Evolutionary conservation across 345 rosid species (phyloP).

Genomic region (rapeseed (Brassica napus)): Da-Ae NC_063443.1:2234001-2234500

Average conservation of each 20-base stretch:
- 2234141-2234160: constrained; percentile 30
- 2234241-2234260: background rate
- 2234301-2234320: constrained; percentile 1
- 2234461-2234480: constrained; percentile 66
- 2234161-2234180: constrained; percentile 37
- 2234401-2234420: constrained; percentile 22
- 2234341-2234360: constrained; percentile 6
- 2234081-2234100: constrained; percentile 38
- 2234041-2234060: constrained; percentile 38
- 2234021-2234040: constrained; percentile 17
- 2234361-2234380: constrained; percentile 22
- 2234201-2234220: constrained; percentile 28
- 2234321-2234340: constrained; percentile 31
- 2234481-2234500: constrained; percentile 64
- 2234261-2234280: background rate
- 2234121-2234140: constrained; percentile 8
- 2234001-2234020: constrained; percentile 35
- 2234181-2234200: constrained; percentile 32
- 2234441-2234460: constrained; percentile 56
- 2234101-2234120: constrained; percentile 14
- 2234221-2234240: too few species aligned
- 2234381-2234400: constrained; percentile 24
- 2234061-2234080: constrained; percentile 38
- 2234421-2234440: constrained; percentile 29
- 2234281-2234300: constrained; percentile 17